Base-by-base conservation (phyloP, 106 monocot genomes). In the Chionographis japonica region DNA sequence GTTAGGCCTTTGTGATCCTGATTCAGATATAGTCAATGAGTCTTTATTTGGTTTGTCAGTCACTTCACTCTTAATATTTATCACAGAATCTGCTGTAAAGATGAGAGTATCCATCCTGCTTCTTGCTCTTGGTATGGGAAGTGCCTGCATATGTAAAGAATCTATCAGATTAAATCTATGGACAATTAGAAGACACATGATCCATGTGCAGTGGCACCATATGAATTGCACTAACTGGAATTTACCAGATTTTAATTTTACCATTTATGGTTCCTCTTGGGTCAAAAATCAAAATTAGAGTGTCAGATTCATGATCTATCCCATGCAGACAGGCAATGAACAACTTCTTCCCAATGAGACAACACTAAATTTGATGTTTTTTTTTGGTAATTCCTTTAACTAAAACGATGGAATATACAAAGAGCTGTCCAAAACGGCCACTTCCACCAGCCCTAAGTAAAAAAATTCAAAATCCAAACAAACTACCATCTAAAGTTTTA, bases 21-120 rank as follows among this genome's bases (percentile, higher is more conserved):
- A 61, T 12, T 56, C 55, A 50, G 77, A 67, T 17, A 36, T 20
- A 14, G 63, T 40, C 12, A 60, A 38, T 19, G 79, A 50, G 42
- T 68, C 74, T 58, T 18, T 65, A 37, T 50, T 67, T 18, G 74
- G 16, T 66, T 27, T 16, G 62, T 60, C 41, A 40, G 40, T 61
- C 18, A 63, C 76, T 60, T 82, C 85, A 39, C 53, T 66, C 56
- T 83, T 73, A 12, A 63, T 15, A 54, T 64, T 67, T 58, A 79
- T 79, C 39, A 72, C 37, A 70, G 80, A 71, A 64, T 91, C 95
- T 50, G 84, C 35, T 57, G 77, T 84, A 63, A 88, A 84, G 40
- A 91, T 69, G 12, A 95, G 75, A 3, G 76, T 63, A 12, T 95
- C 91, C 73, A 95, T 77, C 74, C 74, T 87, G 81, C 88, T 91